Evolutionary conservation across 2,329 filamentous ascomycete genomes (phyloP), one percentile per base, ranked within the genome.

Genomic region (Sporothrix humicola): DNA sequence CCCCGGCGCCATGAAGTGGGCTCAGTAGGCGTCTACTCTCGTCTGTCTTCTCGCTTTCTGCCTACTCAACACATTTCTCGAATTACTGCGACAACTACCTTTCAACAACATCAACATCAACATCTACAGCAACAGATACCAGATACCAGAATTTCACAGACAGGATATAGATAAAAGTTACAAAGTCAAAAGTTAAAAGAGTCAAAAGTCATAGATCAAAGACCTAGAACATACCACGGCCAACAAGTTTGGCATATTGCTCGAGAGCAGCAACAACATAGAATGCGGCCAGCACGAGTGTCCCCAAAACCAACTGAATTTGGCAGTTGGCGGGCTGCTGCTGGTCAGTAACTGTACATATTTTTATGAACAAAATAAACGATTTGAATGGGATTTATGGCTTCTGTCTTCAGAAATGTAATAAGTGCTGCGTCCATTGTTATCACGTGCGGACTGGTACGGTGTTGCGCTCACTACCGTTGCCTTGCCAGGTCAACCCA

Each of bases 1-100:
- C 70, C 80, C 80, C 1, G 82, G 82, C 23, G 79, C 78, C 58
- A 80, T 83, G 78, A 79, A 78, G 69, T 83, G 82, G 82, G 81
- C 79, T 58, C 73, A 79, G 17, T 77, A 52, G 61, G 3, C 6
- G 48, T 52, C 7, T 7, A n/a, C 48, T 12, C 48, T 52, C 15
- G 15, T 52, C n/a, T 17, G n/a, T 52, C 10, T 48, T 68, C 44
- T 52, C 13, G 12, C 63, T 31, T 31, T 13, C 26, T 50, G 9
- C n/a, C 37, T 63, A 15, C 31, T 37, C 31, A 37, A 37, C 31
- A 6, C 31, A 37, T 23, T 65, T 46, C 10, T 65, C 59, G n/a
- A 65, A 20, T 46, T n/a, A 23, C 37, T 42, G 46, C 59, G 9
- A 65, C 37, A 46, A 20, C 37, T 13, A 37, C 9, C n/a, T 65